Evolutionary conservation across 129 eudicot genomes (phyloP), one percentile per base, ranked within the genome.

Genomic region (Flaveria ramosissima): DNA sequence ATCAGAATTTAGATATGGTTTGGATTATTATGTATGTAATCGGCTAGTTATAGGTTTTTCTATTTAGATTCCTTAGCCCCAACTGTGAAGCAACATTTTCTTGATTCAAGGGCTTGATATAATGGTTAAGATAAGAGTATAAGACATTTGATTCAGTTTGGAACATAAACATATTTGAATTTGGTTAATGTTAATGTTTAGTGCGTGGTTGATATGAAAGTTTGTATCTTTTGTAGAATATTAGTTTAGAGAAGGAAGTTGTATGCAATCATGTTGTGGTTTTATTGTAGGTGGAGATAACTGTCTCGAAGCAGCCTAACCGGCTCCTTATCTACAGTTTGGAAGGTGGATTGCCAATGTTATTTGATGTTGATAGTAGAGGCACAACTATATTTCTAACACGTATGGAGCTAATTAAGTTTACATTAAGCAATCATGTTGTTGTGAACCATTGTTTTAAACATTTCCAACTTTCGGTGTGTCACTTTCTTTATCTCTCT

Each of bases 291-390:
- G 96, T 77, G 15, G 97, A 93, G 85, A 74, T 93, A 72, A 87
- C 90, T 15, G 90, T 93, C n/a, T 79, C 96, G 3, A 90, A 93
- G 82, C 89, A 88, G 63, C 98, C 92, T 68, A 93, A 90, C 72
- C 93, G 97, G 60, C 82, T 90, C 17, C 96, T 90, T 79, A 87
- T 93, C 14, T 93, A 93, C 77, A 83, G 96, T 71, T 66, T 89
- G 60, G 97, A 93, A 80, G 95, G 96, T 72, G 96, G 86, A 62
- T 76, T 86, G 70, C 98, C 98, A 3, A 79, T 90, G 77, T 87
- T 93, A 72, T 93, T 86, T 71, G 97, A 90, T 80, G 80, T 76
- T 77, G 98, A 93, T 80, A 91, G 97, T 50, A 88, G 97, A 71
- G 97, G 96, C 78, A 69, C 88, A 1, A 83, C 83, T 65, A 78